Evolutionary conservation across 2,329 filamentous ascomycete species (phyloP).

Genomic region (Colletotrichum navitas): DNA sequence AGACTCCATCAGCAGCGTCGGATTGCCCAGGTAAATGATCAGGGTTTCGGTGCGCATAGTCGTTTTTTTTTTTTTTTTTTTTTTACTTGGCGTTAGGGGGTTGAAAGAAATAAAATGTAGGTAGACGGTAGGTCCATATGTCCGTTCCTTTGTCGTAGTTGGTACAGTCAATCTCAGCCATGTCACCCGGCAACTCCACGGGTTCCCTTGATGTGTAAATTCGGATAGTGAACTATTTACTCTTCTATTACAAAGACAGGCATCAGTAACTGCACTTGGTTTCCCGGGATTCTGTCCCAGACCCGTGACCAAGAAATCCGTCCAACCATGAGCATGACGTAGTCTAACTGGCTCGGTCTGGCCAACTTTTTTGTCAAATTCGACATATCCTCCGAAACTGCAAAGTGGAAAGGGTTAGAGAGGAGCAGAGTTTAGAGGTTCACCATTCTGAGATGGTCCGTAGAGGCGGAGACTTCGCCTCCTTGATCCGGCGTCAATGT

Average conservation of each 20-base stretch:
- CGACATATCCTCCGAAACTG: not conserved
- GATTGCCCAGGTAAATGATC: not conserved
- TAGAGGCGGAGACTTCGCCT: no score
- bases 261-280: not conserved
- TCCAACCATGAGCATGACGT: not conserved
- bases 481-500: not conserved
- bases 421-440: not conserved
- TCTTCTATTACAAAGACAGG: not conserved
- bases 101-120: not conserved
- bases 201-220: not conserved
- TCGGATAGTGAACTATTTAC: slow-evolving; percentile 12
- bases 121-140: slow-evolving; percentile 1
- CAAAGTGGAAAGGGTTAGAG: not conserved
- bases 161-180: not conserved
- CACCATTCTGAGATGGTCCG: not conserved
- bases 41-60: no score
- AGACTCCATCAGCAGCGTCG: slow-evolving; percentile 1
- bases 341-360: not conserved
- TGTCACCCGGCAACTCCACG: not conserved
- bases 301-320: not conserved
- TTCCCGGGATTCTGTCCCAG: no score
- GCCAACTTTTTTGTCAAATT: not conserved
- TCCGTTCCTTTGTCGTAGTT: not conserved
- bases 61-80: not conserved
- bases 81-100: not conserved